These are phyloP conservation scores for Calonectria hongkongensis DNA, from an alignment of 2,329 filamentous ascomycete genomes.

Conservation along the genomic window DNA sequence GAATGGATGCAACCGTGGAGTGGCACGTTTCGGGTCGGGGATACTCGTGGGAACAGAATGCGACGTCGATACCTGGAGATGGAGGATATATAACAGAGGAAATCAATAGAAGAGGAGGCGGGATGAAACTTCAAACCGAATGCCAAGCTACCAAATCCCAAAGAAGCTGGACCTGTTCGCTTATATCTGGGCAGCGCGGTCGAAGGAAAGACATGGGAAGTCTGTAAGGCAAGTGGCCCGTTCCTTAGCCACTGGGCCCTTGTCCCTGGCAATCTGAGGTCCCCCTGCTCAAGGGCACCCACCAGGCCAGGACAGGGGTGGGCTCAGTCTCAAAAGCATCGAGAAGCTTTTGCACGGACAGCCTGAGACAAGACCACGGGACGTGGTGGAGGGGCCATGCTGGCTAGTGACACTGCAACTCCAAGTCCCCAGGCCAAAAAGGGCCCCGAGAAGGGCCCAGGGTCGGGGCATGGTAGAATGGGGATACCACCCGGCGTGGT, in stretches of 20 bases:
- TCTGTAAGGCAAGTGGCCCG: constrained; percentile 38
- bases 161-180: constrained; percentile 45
- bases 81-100: constrained; percentile 53
- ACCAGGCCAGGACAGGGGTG: constrained; percentile 32
- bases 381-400: constrained; percentile 45
- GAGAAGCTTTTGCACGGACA: constrained; percentile 48
- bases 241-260: constrained; percentile 48
- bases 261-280: constrained; percentile 46
- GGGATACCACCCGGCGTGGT: constrained; percentile 47
- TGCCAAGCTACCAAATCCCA: constrained; percentile 50
- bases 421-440: constrained; percentile 38
- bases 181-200: constrained; percentile 47
- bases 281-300: constrained; percentile 42
- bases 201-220: constrained; percentile 41
- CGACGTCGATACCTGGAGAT: constrained; percentile 49
- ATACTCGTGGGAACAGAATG: constrained; percentile 44
- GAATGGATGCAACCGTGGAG: constrained; percentile 47
- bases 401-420: constrained; percentile 39
- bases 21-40: constrained; percentile 54
- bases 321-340: constrained; percentile 47
- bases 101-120: constrained; percentile 49
- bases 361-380: constrained; percentile 49
- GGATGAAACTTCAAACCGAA: constrained; percentile 52
- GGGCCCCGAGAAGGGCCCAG: constrained; percentile 35
- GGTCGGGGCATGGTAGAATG: constrained; percentile 48